phyloP scores from a whole-genome alignment of 2,329 filamentous ascomycete species.

The Calonectria hongkongensis region DNA sequence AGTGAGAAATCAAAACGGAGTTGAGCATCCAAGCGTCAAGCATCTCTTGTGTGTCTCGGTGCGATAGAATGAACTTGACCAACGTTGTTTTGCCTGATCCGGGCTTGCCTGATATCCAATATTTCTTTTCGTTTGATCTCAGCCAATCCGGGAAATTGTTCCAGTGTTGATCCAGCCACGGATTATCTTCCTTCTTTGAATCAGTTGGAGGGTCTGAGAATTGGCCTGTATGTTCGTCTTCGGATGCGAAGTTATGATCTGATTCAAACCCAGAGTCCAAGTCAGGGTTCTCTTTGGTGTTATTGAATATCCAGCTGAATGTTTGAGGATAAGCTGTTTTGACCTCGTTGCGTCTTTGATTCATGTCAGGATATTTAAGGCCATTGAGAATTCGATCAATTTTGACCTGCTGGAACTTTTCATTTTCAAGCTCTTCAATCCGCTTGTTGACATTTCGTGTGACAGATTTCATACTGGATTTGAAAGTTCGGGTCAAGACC shows the following conservation, averaged over 20 bases:
- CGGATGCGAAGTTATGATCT: background rate
- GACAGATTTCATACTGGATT: background rate
- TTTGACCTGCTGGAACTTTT: background rate
- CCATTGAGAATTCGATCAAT: background rate
- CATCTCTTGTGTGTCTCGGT: constrained; percentile 36
- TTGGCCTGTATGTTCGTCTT: background rate
- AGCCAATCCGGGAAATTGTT: constrained; percentile 42
- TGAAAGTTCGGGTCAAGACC: background rate
- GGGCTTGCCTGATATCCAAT: constrained; percentile 58
- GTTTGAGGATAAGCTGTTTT: background rate
- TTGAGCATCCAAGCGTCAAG: constrained; percentile 48
- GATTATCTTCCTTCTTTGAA: background rate
- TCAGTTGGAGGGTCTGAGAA: background rate
- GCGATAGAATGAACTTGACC: constrained; percentile 54
- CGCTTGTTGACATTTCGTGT: background rate
- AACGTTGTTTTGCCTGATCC: constrained; percentile 59
- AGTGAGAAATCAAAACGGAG: constrained; percentile 49
- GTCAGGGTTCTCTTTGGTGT: background rate
- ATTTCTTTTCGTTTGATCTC: constrained; percentile 37
- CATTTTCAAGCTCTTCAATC: background rate
- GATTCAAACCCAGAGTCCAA: background rate
- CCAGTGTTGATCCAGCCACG: background rate
- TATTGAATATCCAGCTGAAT: constrained; percentile 19
- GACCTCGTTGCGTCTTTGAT: constrained; percentile 3
- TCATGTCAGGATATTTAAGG: constrained; percentile 11